Percentiles rank a stretch among this genome's conserved stretches.
Evolutionary conservation across 345 rosid genomes (phyloP).

Genomic region (Citrus maxima): DNA sequence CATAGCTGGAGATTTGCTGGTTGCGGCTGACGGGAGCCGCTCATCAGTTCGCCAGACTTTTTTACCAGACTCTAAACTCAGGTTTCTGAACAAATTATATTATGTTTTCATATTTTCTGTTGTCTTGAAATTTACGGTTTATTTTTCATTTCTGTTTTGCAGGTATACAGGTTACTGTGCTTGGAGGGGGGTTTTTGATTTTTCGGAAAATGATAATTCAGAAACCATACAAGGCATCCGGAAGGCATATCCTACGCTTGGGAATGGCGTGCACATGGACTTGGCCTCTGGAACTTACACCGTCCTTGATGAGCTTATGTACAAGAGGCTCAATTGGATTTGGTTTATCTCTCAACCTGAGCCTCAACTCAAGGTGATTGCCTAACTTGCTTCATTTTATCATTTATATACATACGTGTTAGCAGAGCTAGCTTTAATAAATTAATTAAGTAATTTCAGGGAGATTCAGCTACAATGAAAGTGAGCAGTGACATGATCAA

Average conservation of each 20-base stretch:
- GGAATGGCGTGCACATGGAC: conserved; percentile 62
- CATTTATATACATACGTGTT: not conserved
- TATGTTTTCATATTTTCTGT: too few relatives aligned
- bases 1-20: conserved; percentile 52
- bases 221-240: conserved; percentile 39
- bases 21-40: conserved; percentile 77
- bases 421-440: too few relatives aligned
- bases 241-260: conserved; percentile 56
- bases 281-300: conserved; percentile 38
- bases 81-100: conserved; percentile 28
- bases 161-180: conserved; percentile 83
- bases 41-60: conserved; percentile 58
- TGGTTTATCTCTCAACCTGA: conserved; percentile 68
- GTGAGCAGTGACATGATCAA: conserved; percentile 51
- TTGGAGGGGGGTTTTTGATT: conserved; percentile 74
- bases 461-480: conserved; percentile 58
- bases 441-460: conserved; percentile 24
- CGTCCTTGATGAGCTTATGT: conserved; percentile 50
- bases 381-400: not conserved
- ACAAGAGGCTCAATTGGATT: conserved; percentile 63
- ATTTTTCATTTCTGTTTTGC: not conserved
- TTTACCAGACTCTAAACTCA: conserved; percentile 54
- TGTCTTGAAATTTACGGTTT: too few relatives aligned
- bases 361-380: conserved; percentile 53
- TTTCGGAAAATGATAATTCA: conserved; percentile 44